Evolutionary conservation across 106 monocot species (phyloP).

Genomic region (Dendrobium chrysotoxum): DNA sequence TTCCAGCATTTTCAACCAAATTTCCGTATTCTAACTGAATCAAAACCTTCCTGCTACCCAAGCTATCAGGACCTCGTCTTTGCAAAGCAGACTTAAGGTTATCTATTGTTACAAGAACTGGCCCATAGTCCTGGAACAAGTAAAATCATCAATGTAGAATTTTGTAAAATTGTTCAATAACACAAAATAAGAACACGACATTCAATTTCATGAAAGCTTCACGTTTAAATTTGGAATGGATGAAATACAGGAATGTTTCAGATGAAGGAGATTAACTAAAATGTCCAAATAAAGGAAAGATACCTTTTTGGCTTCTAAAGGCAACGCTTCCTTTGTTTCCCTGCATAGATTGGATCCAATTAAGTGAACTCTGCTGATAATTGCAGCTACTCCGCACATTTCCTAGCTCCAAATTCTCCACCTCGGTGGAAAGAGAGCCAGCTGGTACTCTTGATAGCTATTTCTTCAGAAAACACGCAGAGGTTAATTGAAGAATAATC

Average conservation of each 20-base stretch:
- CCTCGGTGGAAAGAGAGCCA: background rate
- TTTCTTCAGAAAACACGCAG: background rate
- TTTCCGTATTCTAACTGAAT: conserved; percentile 10
- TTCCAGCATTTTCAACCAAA: conserved; percentile 12
- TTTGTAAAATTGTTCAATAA: background rate
- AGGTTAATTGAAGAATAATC: background rate
- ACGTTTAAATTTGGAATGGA: background rate
- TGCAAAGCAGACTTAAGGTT: conserved; percentile 38
- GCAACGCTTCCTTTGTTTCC: background rate
- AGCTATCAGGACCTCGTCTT: conserved; percentile 57
- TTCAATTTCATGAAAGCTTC: background rate
- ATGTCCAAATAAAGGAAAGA: background rate
- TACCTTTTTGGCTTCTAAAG: background rate
- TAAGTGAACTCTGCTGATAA: conserved; percentile 38
- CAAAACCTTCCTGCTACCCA: conserved; percentile 28
- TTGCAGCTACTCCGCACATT: conserved; percentile 71
- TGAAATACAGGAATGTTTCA: background rate
- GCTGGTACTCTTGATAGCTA: background rate
- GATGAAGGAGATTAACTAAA: background rate
- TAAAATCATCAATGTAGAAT: background rate
- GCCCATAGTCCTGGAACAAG: conserved; percentile 13
- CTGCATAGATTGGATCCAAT: conserved; percentile 18
- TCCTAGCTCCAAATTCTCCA: background rate
- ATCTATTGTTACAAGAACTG: conserved; percentile 16
- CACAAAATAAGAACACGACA: background rate